Conservation (phyloP, 768 basidiomycete species). For the Auricularia cornea region DNA sequence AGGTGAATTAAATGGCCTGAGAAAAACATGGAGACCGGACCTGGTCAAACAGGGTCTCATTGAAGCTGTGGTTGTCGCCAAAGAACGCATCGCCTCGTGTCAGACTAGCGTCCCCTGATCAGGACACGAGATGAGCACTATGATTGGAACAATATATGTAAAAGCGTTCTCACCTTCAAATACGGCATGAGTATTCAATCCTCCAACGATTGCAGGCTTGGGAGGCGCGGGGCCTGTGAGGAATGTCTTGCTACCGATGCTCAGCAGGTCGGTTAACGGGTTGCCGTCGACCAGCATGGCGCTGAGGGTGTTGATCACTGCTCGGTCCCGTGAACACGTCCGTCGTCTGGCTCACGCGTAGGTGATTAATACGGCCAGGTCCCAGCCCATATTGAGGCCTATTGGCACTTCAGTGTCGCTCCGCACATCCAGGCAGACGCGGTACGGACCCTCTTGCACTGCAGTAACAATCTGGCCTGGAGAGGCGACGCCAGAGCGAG, state of each 20-base stretch:
- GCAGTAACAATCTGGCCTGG: slow-evolving; percentile 5
- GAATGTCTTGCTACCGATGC: slow-evolving; percentile 5
- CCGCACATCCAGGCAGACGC: background rate
- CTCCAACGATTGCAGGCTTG: slow-evolving; percentile 2
- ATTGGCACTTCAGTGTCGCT: background rate
- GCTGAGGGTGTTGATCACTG: too few species aligned
- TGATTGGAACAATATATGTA: background rate
- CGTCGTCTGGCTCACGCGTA: slow-evolving; percentile 1
- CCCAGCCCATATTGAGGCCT: slow-evolving; percentile 8
- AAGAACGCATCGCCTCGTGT: slow-evolving; percentile 8
- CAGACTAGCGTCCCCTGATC: slow-evolving; percentile 5
- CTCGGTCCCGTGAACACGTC: too few species aligned
- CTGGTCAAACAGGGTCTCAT: slow-evolving; percentile 4
- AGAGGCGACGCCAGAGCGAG: slow-evolving; percentile 5
- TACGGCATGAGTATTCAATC: slow-evolving; percentile 1
- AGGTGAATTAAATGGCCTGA: background rate
- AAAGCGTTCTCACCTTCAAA: slow-evolving; percentile 3
- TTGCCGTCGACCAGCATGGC: slow-evolving; percentile 7
- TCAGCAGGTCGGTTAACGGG: slow-evolving; percentile 4
- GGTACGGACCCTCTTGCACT: slow-evolving; percentile 5
- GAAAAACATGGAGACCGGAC: background rate
- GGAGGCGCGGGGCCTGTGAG: background rate
- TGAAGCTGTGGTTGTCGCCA: slow-evolving; percentile 6
- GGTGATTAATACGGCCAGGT: background rate
- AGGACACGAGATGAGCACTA: background rate